Evolutionary conservation across 805 yeast species (phyloP).

Genomic region (Pichia phayaonensis): DNA sequence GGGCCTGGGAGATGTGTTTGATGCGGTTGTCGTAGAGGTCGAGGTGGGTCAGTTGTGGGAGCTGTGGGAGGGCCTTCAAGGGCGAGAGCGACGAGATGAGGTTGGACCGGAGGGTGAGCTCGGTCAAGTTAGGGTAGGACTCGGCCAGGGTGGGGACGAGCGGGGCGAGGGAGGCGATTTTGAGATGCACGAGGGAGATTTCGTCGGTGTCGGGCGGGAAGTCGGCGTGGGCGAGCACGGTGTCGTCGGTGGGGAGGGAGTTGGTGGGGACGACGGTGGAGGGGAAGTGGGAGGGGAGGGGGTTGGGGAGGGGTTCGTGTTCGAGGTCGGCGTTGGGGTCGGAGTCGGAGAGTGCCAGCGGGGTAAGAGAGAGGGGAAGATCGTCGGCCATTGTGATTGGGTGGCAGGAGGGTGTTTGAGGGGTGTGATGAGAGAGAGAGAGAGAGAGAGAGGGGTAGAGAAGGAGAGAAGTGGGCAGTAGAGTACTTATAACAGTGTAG

Average conservation of each 20-base stretch:
- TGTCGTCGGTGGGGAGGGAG: neutral
- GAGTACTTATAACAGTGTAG: no score
- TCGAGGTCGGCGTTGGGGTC: no score
- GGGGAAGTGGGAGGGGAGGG: neutral
- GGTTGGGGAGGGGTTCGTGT: neutral
- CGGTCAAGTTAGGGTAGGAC: neutral
- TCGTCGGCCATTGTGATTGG: no score
- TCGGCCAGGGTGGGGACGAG: neutral
- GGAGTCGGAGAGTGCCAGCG: no score
- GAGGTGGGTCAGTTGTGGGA: neutral
- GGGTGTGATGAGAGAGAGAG: neutral
- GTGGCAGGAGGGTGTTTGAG: no score
- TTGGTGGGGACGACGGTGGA: neutral
- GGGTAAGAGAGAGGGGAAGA: no score
- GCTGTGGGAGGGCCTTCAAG: neutral
- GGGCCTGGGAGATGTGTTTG: constrained; percentile 56
- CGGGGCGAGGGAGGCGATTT: neutral
- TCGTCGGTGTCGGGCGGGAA: neutral
- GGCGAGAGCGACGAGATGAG: neutral
- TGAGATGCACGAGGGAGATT: neutral
- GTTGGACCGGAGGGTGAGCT: neutral
- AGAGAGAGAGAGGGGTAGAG: neutral
- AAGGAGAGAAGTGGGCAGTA: no score
- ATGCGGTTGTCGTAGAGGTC: constrained; percentile 35
- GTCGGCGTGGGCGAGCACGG: neutral